Evolutionary conservation across 1,284 basidiomycete genomes (phyloP).

Genomic region (Cutaneotrichosporon arboriforme): DNA sequence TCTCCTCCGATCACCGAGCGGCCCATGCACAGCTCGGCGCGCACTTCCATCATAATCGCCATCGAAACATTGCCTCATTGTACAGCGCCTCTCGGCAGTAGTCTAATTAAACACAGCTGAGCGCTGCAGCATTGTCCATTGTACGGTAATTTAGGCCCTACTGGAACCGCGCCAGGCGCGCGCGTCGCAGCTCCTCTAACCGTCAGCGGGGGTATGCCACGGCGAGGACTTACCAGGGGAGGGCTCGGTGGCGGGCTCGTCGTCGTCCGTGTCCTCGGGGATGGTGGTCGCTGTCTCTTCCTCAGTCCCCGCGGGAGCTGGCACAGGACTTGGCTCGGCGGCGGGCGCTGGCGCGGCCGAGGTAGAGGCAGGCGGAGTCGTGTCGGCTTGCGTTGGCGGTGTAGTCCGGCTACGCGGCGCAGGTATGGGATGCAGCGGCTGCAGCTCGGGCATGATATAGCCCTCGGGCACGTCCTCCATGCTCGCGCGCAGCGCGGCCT

Average conservation of each 20-base stretch:
- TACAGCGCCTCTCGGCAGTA: too few relatives aligned
- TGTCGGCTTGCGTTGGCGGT: background rate
- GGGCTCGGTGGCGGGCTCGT: constrained; percentile 39
- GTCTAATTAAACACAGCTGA: background rate
- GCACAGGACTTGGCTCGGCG: constrained; percentile 15
- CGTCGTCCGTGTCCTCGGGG: constrained; percentile 26
- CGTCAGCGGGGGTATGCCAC: constrained; percentile 47
- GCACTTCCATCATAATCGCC: too few relatives aligned
- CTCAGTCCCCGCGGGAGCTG: constrained; percentile 5
- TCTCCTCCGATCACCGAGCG: too few relatives aligned
- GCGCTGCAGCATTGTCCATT: background rate
- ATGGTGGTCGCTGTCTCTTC: background rate
- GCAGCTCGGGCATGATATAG: constrained; percentile 19
- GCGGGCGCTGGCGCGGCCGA: constrained; percentile 31
- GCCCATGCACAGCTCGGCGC: too few relatives aligned
- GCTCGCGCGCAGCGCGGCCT: constrained; percentile 77
- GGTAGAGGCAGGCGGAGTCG: background rate
- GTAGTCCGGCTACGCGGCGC: background rate
- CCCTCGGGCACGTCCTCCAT: constrained; percentile 58
- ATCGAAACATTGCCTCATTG: background rate
- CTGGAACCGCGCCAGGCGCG: constrained; percentile 67
- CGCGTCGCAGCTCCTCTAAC: constrained; percentile 69
- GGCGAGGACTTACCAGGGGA: constrained; percentile 33
- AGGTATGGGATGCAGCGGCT: constrained; percentile 4
- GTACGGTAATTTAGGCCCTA: too few relatives aligned